A percentile compares a stretch with the other conserved stretches of the same genome.
Evolutionary conservation across 2,329 filamentous ascomycete species (phyloP).

Genomic region (Hymenoscyphus albidus): DNA sequence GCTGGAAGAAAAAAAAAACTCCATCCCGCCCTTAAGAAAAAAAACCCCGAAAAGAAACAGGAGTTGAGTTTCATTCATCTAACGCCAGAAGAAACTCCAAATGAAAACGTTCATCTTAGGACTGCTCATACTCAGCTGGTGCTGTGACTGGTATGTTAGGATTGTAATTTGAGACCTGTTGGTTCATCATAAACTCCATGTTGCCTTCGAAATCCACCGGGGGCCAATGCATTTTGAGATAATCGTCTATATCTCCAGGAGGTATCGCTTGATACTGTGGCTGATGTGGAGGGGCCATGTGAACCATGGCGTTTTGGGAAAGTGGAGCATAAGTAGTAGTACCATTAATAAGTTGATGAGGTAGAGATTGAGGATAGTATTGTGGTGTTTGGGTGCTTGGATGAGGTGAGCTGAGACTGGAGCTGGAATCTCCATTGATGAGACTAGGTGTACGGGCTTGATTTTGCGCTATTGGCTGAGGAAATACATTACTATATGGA

Average conservation of each 20-base stretch:
- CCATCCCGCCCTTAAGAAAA: not conserved
- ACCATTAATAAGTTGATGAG: not conserved
- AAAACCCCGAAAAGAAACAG: not conserved
- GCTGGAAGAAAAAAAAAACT: not conserved
- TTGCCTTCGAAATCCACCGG: not conserved
- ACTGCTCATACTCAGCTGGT: not conserved
- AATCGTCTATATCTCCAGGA: not conserved
- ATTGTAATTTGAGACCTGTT: not conserved
- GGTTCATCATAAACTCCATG: not conserved
- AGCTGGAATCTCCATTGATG: conserved; percentile 29
- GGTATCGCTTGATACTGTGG: not conserved
- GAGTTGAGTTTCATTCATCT: not conserved
- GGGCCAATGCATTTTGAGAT: not conserved
- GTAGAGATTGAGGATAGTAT: not conserved
- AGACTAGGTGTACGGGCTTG: conserved; percentile 27
- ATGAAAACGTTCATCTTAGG: not conserved
- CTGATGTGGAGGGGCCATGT: not conserved
- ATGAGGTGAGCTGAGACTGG: conserved; percentile 29
- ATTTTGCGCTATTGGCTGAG: conserved; percentile 24
- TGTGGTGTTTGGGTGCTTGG: conserved; percentile 18
- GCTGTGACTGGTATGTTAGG: not conserved
- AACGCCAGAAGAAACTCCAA: not conserved
- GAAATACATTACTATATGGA: conserved; percentile 15
- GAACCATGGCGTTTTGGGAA: not conserved
- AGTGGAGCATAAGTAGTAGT: not conserved